Evolutionary conservation across 208 protist species (phyloP).

Genomic region (Acanthamoeba lenticulata): DNA sequence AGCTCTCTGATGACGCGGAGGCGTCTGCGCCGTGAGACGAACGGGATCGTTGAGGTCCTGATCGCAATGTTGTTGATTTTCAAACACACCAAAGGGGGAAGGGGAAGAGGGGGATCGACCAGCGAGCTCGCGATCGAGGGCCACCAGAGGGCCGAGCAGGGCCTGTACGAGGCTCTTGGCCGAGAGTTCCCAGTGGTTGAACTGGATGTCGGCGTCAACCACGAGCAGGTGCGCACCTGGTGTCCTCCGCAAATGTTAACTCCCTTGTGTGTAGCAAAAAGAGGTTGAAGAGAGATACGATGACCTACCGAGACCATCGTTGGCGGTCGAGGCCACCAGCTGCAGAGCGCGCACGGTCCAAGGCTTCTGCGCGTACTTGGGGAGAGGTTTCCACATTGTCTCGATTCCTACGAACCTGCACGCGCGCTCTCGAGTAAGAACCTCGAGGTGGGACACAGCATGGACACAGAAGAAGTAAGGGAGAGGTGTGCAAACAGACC

Average conservation of each 20-base stretch:
- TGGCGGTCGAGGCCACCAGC: slow-evolving; percentile 9
- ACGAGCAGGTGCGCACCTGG: slow-evolving; percentile 37
- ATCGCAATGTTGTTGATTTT: too few species aligned
- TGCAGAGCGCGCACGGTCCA: slow-evolving; percentile 39
- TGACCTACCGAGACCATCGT: background rate
- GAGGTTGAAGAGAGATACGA: background rate
- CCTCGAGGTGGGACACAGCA: background rate
- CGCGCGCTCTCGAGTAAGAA: background rate
- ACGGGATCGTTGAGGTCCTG: too few species aligned
- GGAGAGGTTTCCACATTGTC: slow-evolving; percentile 62
- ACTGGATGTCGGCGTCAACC: slow-evolving; percentile 60
- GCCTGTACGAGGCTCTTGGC: slow-evolving; percentile 51
- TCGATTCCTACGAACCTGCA: slow-evolving; percentile 40
- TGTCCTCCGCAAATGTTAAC: background rate
- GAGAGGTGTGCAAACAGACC: background rate
- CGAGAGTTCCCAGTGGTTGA: slow-evolving; percentile 65
- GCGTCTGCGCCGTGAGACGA: too few species aligned
- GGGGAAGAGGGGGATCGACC: background rate
- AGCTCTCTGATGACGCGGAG: background rate
- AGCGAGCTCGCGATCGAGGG: background rate
- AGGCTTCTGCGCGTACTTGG: slow-evolving; percentile 54
- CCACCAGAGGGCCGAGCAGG: slow-evolving; percentile 25
- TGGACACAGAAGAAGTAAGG: background rate
- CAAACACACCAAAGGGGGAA: too few species aligned
- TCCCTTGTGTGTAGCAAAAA: too few species aligned